Evolutionary conservation across 2,329 filamentous ascomycete genomes (phyloP), one percentile per base, ranked within the genome.

Genomic region (Botryotinia convoluta): DNA sequence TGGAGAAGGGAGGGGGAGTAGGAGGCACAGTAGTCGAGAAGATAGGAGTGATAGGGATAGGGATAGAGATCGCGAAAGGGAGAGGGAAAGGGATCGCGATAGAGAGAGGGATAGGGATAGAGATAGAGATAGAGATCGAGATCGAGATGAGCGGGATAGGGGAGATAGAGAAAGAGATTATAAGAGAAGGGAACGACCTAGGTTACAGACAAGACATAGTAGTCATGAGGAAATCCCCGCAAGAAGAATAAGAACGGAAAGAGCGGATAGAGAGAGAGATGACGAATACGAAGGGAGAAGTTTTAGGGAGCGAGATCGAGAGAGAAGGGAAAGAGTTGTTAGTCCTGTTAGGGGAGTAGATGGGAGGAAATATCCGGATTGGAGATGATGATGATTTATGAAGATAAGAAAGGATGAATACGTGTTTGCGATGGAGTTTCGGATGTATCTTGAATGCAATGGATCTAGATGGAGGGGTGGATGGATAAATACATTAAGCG

Each of bases 291-390:
- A 71, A 67, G 68, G 73, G 59, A 72, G 74, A 35, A 73, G 72
- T n/a, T 71, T 72, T 42, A 72, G 74, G 54, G 77, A 77, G 26
- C 73, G 74, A 18, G 73, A 77, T 61, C 61, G 74, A 39, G 77
- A 77, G 29, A 76, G 76, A 60, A 75, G 76, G 26, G 71, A 75
- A 60, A 75, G 76, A 37, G 65, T 64, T 71, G 68, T 63, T 18
- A 78, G 77, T 75, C 78, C 77, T 5, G 61, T 79, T n/a, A 75
- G 77, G 51, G 79, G 78, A 3, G 79, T 78, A 10, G 78, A 79
- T 76, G 79, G 79, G 68, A 78, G 79, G 73, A 77, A 76, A 68
- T 80, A 80, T 74, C 77, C 79, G 22, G 35, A 48, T 26, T 68
- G 64, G 64, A 54, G 64, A 37, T 68, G 35, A 68, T n/a, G 45